Base-by-base conservation (phyloP, 2,329 filamentous ascomycete genomes). In the Aspergillus ochraceoroseus region DNA sequence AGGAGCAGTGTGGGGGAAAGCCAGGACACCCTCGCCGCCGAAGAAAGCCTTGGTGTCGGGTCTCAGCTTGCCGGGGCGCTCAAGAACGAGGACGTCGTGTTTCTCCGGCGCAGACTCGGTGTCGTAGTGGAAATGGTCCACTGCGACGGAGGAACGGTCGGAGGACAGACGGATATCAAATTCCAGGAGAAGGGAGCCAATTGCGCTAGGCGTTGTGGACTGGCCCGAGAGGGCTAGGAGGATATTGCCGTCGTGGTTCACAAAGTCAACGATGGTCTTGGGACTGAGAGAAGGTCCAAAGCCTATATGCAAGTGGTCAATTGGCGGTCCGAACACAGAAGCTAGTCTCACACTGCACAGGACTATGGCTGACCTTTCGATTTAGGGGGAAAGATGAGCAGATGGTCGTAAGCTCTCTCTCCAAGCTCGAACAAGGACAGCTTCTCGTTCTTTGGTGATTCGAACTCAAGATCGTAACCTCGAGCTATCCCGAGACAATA, bases 71-170 rank as follows among this genome's bases (percentile, higher is more conserved):
- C 71, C 69, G 3, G 88, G 85, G 23, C 79, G 74, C 29, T 85
- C 78, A 36, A 95, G 70, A 19, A 95, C 75, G 30, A 98, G 73
- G 19, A 95, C 85, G 67, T 96, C 87, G 67, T 98, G 92, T 59
- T 81, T 78, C 50, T 95, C 88, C 34, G 80, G 61, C 3, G 90
- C 83, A 27, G 83, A 87, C 20, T 77, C 54, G 41, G 76, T 74
- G 59, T 96, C 90, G 69, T 92, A 92, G 71, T 87, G 85, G 79
- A 96, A 95, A 73, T 98, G 92, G 68, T 96, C 92, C 47, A 96
- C 83, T 4, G 95, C 83, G 43, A 90, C 73, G 42, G 86, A 82
- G 41, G 83, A 87, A 58, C 89, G 86, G 67, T 95, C 90, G 23
- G 79, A 70, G 26, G 92, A 87, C n/a, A 95, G 78, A 52, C 82